Base-by-base conservation (phyloP, 352 stramenopile species). In the Globisporangium carolinianum region DNA sequence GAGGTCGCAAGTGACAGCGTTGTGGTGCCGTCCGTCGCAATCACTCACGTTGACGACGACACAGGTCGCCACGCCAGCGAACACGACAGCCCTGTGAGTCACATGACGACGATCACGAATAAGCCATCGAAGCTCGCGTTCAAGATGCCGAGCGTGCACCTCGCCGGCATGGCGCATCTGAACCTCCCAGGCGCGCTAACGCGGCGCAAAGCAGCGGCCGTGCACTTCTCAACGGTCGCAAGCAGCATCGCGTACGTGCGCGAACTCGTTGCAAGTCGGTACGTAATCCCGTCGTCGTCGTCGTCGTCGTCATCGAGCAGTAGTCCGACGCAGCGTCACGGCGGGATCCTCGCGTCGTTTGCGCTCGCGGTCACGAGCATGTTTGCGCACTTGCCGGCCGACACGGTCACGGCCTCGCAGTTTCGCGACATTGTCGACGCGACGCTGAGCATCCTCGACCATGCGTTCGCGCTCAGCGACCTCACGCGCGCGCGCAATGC, bases 191-290 rank as follows among this genome's bases (percentile, higher is more conserved):
- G 51, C 1, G 63, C 66, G 12, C 67, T 85, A 6, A 84, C 82
- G 38, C 68, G 82, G 4, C 72, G 76, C 18, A 92, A 92, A 59
- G 65, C 76, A 3, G 54, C 75, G 7, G 70, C 72, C 1, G 69
- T 83, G 8, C 74, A 86, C 57, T 89, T 95, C 43, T 85, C 83
- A 4, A 89, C 75, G 41, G 79, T 95, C 35, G 74, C 80, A 4
- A 87, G 74, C 50, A 78, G 90, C 17, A 67, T 95, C 18, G 47
- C 83, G 12, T 91, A 89, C 55, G 79, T 94, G 18, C 92, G 92
- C 49, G 86, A 95, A 14, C 69, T 82, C 45, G 51, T 95, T 17
- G 66, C 64, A 32, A 76, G 63, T 60, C 85, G 86, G 57, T 89
- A 86, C 55, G 51, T 91, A 6, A 75, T 72, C 15, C 49, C 58